Percentiles rank a stretch among this genome's conserved stretches.
Conservation (phyloP, 805 yeast species). For the Candida glaebosa region DNA sequence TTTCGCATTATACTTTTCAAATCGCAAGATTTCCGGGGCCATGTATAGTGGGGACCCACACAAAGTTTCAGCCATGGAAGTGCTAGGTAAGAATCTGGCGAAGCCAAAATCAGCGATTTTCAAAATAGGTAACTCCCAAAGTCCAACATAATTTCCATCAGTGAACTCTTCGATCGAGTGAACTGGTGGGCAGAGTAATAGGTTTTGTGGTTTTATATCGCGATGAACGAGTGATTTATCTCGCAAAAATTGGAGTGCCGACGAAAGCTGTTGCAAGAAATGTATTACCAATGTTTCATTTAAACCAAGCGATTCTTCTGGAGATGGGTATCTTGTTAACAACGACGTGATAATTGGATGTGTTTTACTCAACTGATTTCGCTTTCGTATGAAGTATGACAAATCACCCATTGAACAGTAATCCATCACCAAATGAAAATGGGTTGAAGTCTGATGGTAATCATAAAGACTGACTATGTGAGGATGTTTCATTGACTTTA, state of each 20-base stretch:
- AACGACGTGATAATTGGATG: conserved; percentile 79
- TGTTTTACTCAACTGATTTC: conserved; percentile 64
- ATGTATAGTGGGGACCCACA: conserved; percentile 97
- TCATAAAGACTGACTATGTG: conserved; percentile 88
- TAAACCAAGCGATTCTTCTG: conserved; percentile 72
- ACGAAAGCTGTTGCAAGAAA: conserved; percentile 80
- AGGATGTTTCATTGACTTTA: conserved; percentile 86
- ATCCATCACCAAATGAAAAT: conserved; percentile 92
- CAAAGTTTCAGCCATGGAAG: conserved; percentile 92
- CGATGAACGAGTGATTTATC: conserved; percentile 85
- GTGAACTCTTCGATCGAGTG: conserved; percentile 60
- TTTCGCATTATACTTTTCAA: conserved; percentile 94
- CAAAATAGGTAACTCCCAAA: conserved; percentile 84
- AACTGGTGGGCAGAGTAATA: conserved; percentile 77
- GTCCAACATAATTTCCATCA: conserved; percentile 61
- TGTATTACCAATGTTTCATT: conserved; percentile 76
- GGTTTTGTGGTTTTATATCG: conserved; percentile 92
- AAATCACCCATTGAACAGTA: conserved; percentile 95
- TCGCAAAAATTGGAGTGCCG: conserved; percentile 80
- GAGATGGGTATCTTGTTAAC: conserved; percentile 79
- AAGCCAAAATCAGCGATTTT: conserved; percentile 98
- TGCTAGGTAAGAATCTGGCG: conserved; percentile 89
- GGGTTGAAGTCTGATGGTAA: conserved; percentile 70
- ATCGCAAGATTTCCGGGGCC: conserved; percentile 96
- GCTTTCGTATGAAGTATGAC: conserved; percentile 76